Percentiles rank a stretch among this genome's conserved stretches.
Conservation (phyloP, 2,329 filamentous ascomycete genomes). For the Chaetothyriales sp. region DNA sequence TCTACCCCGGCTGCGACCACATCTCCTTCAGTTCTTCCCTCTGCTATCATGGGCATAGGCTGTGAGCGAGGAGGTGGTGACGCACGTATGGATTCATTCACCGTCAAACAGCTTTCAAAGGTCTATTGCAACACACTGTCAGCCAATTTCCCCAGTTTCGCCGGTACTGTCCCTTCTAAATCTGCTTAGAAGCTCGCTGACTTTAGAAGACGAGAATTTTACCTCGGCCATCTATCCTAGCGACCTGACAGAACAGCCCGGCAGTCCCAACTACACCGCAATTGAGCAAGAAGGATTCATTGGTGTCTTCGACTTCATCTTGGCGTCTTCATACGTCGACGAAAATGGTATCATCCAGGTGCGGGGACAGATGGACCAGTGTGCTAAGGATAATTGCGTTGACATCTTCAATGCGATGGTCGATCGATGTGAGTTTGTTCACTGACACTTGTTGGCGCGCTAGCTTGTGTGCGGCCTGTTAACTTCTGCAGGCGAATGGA, state of each 20-base stretch:
- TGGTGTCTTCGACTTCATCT: background rate
- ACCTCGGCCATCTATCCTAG: constrained; percentile 1
- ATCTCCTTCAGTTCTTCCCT: too few relatives aligned
- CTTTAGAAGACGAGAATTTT: background rate
- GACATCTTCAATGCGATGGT: background rate
- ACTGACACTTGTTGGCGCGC: too few relatives aligned
- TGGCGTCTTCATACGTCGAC: background rate
- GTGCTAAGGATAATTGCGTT: constrained; percentile 5
- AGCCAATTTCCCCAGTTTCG: too few relatives aligned
- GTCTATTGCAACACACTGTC: too few relatives aligned
- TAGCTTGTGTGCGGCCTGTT: background rate
- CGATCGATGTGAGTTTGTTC: background rate
- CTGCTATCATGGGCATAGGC: too few relatives aligned
- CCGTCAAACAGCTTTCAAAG: too few relatives aligned
- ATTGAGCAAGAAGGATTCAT: constrained; percentile 5
- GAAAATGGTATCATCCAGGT: constrained; percentile 1
- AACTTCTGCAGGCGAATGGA: constrained; percentile 1
- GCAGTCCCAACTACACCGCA: constrained; percentile 4
- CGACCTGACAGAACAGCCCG: background rate
- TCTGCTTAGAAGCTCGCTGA: too few relatives aligned
- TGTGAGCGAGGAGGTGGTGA: too few relatives aligned
- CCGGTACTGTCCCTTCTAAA: too few relatives aligned
- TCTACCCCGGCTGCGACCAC: too few relatives aligned
- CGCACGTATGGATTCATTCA: too few relatives aligned
- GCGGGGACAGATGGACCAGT: constrained; percentile 5